These are phyloP conservation scores for Kwoniella newhampshirensis DNA, from an alignment of 768 basidiomycete species.

Conservation along the genomic window DNA sequence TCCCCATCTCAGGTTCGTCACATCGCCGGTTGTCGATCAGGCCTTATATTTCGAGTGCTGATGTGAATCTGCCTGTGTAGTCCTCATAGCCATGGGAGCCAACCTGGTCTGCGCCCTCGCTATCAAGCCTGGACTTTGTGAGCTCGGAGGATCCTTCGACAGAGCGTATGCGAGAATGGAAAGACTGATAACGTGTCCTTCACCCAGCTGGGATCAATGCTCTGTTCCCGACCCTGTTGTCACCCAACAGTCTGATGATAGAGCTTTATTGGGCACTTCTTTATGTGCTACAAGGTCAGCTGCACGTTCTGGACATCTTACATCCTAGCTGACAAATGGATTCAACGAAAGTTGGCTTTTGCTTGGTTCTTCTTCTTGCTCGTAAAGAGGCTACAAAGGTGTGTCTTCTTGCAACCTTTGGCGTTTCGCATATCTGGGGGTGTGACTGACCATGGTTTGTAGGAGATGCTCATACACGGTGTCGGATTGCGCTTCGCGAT, in stretches of 20 bases:
- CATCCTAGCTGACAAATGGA: constrained; percentile 63
- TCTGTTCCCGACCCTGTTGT: constrained; percentile 59
- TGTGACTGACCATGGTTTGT: background rate
- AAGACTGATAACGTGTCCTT: too few relatives aligned
- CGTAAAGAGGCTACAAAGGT: constrained; percentile 79
- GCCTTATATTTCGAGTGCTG: background rate
- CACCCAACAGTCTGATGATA: constrained; percentile 59
- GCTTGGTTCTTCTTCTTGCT: constrained; percentile 69
- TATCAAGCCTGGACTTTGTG: constrained; percentile 65
- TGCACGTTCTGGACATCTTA: constrained; percentile 28
- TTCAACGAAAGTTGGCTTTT: constrained; percentile 75
- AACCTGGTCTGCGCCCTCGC: constrained; percentile 69
- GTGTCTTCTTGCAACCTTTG: constrained; percentile 15
- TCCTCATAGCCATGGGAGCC: constrained; percentile 75
- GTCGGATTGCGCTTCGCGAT: constrained; percentile 76
- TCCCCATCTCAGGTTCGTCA: constrained; percentile 60
- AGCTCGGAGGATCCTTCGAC: constrained; percentile 25
- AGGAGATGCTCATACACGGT: constrained; percentile 71
- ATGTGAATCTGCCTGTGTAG: constrained; percentile 2
- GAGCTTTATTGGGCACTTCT: constrained; percentile 52
- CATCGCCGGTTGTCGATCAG: background rate
- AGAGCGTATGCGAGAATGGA: too few relatives aligned
- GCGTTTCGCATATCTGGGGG: background rate
- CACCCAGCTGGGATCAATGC: constrained; percentile 42
- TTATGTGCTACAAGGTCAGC: constrained; percentile 46